Base-by-base conservation (phyloP, 768 basidiomycete genomes). In the Asterophora lycoperdoides region DNA sequence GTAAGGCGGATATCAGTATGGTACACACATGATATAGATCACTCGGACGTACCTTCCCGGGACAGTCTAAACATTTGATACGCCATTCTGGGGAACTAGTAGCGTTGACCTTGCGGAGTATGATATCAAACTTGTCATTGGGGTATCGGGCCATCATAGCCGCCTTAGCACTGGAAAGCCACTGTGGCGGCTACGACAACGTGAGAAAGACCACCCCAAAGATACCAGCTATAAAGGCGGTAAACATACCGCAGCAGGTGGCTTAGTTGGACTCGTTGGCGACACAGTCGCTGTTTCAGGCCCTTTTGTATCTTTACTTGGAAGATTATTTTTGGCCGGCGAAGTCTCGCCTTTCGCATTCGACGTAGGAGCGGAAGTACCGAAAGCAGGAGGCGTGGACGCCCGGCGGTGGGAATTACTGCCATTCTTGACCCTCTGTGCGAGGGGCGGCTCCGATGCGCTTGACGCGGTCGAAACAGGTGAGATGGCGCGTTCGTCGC, bases 51-150 rank as follows among this genome's bases (percentile, higher is more conserved):
- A 91, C 92, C 79, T 93, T 95, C 60, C 92, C 92, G 56, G 93
- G 93, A 67, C 93, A 94, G 64, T 96, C 93, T 55, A 83, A 61
- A 64, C 93, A 96, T 65, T 87, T 93, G 61, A 95, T 78, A 14
- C 91, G 79, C 93, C 94, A 97, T 65, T 95, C 93, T 5, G 80
- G 77, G 18, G 72, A 65, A n/a, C 72, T 75, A 10, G 70, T 73
- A 37, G 77, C 71, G 26, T 73, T 72, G 6, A 76, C 69, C 59
- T 81, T 85, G 26, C 81, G 77, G 29, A 82, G 68, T 28, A 89
- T 81, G 14, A 88, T 79, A 56, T 90, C 86, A 56, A 97, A 94
- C 51, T 65, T 79, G 65, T 97, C 94, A 53, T 89, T 78, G 1
- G 85, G 83, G 61, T 90, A 94, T 66, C 75, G 79, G 8, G 69